Evolutionary conservation across 2,329 filamentous ascomycete genomes (phyloP).

Genomic region (Myriosclerotinia duriaeana): DNA sequence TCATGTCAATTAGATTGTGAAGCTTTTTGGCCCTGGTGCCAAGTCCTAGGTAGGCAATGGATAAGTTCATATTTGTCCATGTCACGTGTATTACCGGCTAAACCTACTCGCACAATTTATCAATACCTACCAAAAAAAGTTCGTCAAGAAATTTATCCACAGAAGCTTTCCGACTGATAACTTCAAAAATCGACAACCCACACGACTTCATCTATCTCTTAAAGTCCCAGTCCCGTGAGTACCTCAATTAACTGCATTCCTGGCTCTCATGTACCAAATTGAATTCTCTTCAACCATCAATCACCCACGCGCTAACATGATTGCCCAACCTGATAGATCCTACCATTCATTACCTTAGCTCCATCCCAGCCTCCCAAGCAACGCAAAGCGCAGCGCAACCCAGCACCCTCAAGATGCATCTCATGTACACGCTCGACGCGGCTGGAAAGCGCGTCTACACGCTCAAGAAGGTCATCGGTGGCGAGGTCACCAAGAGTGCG

Average conservation of each 20-base stretch:
- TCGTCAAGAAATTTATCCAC: conserved; percentile 21
- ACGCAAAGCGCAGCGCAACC: no score
- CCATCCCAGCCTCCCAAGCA: conserved; percentile 45
- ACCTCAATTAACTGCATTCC: background rate
- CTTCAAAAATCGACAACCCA: background rate
- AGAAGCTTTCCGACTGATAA: conserved; percentile 6
- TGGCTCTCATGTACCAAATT: background rate
- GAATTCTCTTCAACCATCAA: background rate
- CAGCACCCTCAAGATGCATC: conserved; percentile 57
- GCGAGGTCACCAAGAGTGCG: conserved; percentile 90
- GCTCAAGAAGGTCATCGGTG: conserved; percentile 81
- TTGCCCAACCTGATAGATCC: background rate
- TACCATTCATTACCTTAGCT: background rate
- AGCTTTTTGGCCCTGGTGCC: background rate
- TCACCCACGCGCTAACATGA: background rate
- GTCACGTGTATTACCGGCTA: background rate
- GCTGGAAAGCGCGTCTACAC: conserved; percentile 91
- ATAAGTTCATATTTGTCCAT: background rate
- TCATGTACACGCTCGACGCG: conserved; percentile 82
- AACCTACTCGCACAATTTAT: background rate
- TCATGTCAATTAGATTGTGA: background rate
- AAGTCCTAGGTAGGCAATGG: background rate
- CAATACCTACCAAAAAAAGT: conserved; percentile 6
- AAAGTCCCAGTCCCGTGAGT: background rate
- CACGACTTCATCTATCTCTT: background rate